Conservation (phyloP, 1,139 yeast species). For the Eremothecium gossypii region DNA sequence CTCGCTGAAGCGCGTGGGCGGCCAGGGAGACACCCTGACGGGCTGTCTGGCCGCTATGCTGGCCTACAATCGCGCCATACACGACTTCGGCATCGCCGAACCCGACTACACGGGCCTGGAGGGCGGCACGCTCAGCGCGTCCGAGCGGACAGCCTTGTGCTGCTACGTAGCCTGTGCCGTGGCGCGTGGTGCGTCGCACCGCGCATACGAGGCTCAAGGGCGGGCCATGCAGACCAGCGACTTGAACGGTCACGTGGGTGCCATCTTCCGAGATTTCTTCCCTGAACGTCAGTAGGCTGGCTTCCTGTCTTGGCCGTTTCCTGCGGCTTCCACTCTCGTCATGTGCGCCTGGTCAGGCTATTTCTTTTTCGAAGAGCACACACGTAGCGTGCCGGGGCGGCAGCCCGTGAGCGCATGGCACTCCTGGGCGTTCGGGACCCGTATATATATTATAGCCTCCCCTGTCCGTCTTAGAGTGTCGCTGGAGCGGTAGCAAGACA, state of each 20-base stretch:
- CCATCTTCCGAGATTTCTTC: constrained; percentile 30
- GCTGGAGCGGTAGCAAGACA: not conserved
- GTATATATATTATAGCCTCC: no score
- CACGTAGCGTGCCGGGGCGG: no score
- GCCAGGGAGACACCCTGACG: constrained; percentile 76
- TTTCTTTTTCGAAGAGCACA: no score
- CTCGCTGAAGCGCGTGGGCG: constrained; percentile 69
- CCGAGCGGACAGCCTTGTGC: constrained; percentile 45
- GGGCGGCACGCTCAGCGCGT: constrained; percentile 20
- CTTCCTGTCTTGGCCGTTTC: not conserved
- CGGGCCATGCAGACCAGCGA: constrained; percentile 83
- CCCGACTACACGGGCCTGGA: constrained; percentile 10
- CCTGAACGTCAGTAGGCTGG: not conserved
- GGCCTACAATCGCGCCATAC: constrained; percentile 32
- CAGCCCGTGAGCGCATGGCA: no score
- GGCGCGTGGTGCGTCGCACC: constrained; percentile 55
- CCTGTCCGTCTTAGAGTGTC: no score
- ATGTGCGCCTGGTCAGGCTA: no score
- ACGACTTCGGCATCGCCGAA: constrained; percentile 35
- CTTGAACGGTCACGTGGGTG: constrained; percentile 58
- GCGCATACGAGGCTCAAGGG: constrained; percentile 58
- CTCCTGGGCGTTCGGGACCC: no score
- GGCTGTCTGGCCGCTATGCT: constrained; percentile 63
- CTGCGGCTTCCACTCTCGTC: not conserved
- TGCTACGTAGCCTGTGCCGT: constrained; percentile 65